Percentiles rank a stretch among this genome's conserved stretches.
Conservation (phyloP, 2,329 filamentous ascomycete species). For the Tolypocladium nubicola region DNA sequence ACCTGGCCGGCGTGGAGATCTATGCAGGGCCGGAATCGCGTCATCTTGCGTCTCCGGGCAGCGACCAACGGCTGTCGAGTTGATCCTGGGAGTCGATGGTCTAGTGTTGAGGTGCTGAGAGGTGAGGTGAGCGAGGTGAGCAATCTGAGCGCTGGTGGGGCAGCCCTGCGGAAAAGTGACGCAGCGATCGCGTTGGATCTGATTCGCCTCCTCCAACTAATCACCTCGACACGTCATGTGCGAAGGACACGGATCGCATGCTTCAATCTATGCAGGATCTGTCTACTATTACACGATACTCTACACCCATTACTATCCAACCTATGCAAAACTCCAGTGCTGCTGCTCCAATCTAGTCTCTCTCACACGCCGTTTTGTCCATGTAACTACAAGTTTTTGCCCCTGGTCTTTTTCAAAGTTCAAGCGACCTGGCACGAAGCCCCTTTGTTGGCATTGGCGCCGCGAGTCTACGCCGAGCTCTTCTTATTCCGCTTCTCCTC, state of each 20-base stretch:
- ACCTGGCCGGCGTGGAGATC: slow-evolving; percentile 95
- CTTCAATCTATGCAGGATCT: neutral
- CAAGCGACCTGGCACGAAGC: neutral
- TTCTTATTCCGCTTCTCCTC: slow-evolving; percentile 9
- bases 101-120: neutral
- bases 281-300: neutral
- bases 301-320: neutral
- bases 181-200: neutral
- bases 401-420: neutral
- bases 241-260: neutral
- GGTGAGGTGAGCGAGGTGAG: neutral
- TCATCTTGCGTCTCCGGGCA: slow-evolving; percentile 47
- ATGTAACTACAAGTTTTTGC: too few relatives aligned
- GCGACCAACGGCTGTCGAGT: neutral
- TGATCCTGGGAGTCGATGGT: neutral
- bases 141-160: neutral
- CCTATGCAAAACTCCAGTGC: neutral
- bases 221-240: neutral
- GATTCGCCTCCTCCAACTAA: neutral
- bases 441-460: neutral
- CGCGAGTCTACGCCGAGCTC: neutral
- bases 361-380: neutral
- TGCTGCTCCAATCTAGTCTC: neutral
- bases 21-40: slow-evolving; percentile 89
- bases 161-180: neutral